These are phyloP conservation scores for Cyclanthera cordifolia DNA, from an alignment of 306 rosid species.

Conservation along the genomic window DNA sequence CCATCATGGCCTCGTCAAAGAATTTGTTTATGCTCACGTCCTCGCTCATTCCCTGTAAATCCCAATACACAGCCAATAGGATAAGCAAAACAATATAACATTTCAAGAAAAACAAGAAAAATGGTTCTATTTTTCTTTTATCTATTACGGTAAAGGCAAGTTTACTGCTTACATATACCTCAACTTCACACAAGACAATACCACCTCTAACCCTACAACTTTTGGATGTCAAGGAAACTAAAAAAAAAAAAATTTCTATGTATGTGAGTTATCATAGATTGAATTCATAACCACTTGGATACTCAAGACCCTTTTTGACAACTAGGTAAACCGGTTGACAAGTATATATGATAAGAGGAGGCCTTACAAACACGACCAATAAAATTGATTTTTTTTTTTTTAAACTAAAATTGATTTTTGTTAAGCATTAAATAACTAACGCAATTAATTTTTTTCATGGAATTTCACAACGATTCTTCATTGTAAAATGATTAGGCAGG, in stretches of 20 bases:
- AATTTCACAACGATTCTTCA: background rate
- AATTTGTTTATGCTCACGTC: constrained; percentile 90
- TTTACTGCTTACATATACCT: no score
- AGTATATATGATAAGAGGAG: no score
- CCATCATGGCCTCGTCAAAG: constrained; percentile 99
- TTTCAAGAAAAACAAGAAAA: background rate
- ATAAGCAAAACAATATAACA: background rate
- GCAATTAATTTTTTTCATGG: background rate
- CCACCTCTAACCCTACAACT: no score
- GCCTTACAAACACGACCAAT: no score
- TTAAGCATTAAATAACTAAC: background rate
- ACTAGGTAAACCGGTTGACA: no score
- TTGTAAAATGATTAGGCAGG: background rate
- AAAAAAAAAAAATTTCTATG: no score
- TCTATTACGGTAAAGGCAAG: no score
- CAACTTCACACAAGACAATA: no score
- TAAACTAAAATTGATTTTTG: no score
- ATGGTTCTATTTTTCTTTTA: background rate
- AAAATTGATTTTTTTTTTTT: background rate
- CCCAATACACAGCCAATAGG: background rate
- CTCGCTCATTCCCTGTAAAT: constrained; percentile 89
- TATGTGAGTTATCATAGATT: no score
- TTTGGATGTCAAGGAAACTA: no score
- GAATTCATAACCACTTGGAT: no score
- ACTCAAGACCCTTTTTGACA: background rate